Evolutionary conservation across 805 yeast genomes (phyloP).

Genomic region (Lachancea fermentati): DNA sequence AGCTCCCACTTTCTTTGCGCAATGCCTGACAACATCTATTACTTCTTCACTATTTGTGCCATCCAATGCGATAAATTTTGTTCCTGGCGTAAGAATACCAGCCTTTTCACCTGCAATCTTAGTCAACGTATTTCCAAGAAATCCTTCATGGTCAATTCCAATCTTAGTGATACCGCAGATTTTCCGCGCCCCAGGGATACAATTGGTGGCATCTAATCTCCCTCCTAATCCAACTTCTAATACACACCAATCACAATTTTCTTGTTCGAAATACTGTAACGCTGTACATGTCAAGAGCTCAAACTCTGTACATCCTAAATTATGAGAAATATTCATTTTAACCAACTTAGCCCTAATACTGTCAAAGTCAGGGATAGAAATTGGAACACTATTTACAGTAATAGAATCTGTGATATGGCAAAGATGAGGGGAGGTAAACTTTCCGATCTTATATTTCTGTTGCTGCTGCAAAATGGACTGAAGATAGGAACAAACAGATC

Average conservation of each 20-base stretch:
- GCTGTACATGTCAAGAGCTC: conserved; percentile 85
- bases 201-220: conserved; percentile 81
- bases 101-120: conserved; percentile 78
- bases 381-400: conserved; percentile 53
- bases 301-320: conserved; percentile 76
- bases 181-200: conserved; percentile 43
- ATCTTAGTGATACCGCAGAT: conserved; percentile 77
- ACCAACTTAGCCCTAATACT: conserved; percentile 40
- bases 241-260: conserved; percentile 64
- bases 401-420: conserved; percentile 71
- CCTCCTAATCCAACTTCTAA: conserved; percentile 97
- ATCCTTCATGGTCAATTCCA: conserved; percentile 76
- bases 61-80: conserved; percentile 63
- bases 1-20: conserved; percentile 34
- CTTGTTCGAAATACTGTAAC: conserved; percentile 59
- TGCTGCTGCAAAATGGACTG: conserved; percentile 50
- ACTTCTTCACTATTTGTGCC: conserved; percentile 54
- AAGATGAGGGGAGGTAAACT: conserved; percentile 87
- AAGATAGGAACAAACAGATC: conserved; percentile 82
- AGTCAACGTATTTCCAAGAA: conserved; percentile 60
- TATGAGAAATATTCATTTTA: conserved; percentile 34
- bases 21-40: conserved; percentile 38
- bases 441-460: conserved; percentile 50
- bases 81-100: conserved; percentile 57
- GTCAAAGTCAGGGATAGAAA: conserved; percentile 42